A percentile compares a stretch with the other conserved stretches of the same genome.
Conservation (phyloP, 1,139 yeast species). For the Lodderomyces margitis region DNA sequence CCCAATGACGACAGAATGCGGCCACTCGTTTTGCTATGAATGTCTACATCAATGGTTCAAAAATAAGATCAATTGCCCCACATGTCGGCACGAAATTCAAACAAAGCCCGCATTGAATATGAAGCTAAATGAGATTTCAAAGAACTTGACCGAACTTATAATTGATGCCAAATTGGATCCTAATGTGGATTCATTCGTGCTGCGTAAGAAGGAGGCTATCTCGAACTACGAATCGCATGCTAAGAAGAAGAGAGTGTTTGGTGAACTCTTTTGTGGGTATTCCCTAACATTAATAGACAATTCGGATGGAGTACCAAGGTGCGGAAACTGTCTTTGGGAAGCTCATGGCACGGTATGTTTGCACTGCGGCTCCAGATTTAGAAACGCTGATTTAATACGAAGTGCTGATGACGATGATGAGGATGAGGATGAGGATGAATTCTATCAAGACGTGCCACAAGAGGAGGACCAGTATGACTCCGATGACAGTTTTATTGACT, state of each 20-base stretch:
- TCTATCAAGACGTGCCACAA: constrained; percentile 14
- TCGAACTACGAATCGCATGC: constrained; percentile 40
- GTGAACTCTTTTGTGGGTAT: constrained; percentile 44
- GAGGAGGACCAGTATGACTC: constrained; percentile 26
- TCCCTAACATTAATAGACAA: constrained; percentile 54
- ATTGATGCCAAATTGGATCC: constrained; percentile 24
- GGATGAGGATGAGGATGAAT: constrained; percentile 25
- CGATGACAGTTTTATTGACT: constrained; percentile 31
- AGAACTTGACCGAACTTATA: constrained; percentile 27
- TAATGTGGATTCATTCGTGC: constrained; percentile 19
- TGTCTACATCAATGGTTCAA: constrained; percentile 54
- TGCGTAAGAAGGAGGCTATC: constrained; percentile 24
- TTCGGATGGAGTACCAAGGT: constrained; percentile 77
- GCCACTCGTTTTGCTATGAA: constrained; percentile 46
- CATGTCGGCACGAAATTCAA: constrained; percentile 47
- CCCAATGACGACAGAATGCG: constrained; percentile 43
- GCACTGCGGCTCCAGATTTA: constrained; percentile 50
- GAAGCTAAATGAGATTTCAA: constrained; percentile 38
- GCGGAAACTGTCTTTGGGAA: constrained; percentile 85
- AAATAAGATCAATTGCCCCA: constrained; percentile 51
- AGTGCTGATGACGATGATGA: constrained; percentile 25
- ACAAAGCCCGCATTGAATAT: constrained; percentile 47
- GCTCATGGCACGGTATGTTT: constrained; percentile 55
- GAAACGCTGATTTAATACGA: constrained; percentile 20
- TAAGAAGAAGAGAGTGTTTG: constrained; percentile 39